phyloP scores from a whole-genome alignment of 495 filamentous ascomycete genomes.

The Haplographium delicatum region DNA sequence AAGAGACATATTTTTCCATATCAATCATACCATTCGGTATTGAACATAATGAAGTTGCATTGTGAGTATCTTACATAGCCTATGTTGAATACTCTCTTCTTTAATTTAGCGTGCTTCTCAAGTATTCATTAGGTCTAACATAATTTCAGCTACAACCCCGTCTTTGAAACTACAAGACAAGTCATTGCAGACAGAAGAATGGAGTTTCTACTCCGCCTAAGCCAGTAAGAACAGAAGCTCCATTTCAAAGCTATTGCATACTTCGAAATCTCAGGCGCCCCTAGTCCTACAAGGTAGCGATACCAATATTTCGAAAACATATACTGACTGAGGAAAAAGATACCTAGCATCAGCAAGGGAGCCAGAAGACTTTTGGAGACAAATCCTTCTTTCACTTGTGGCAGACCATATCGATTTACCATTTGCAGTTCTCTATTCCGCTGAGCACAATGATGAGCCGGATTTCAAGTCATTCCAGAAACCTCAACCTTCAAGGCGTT shows the following conservation, averaged over 20 bases:
- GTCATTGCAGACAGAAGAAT: constrained; percentile 18
- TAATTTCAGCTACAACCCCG: constrained; percentile 17
- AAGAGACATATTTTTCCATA: constrained; percentile 18
- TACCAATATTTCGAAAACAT: no score
- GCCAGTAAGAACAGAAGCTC: no score
- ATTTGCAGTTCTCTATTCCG: constrained; percentile 60
- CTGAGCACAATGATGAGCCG: constrained; percentile 40
- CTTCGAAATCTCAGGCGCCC: no score
- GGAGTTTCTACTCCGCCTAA: constrained; percentile 8
- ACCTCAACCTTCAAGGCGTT: constrained; percentile 3
- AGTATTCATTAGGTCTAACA: no score
- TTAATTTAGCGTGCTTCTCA: no score
- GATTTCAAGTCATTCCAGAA: constrained; percentile 9
- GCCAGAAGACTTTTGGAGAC: constrained; percentile 46
- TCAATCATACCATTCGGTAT: constrained; percentile 12
- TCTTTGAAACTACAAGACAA: constrained; percentile 16
- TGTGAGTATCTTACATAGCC: constrained; percentile 13
- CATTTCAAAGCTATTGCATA: no score
- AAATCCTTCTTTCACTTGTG: constrained; percentile 47
- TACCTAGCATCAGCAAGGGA: constrained; percentile 10
- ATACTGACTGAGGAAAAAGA: no score
- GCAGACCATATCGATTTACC: constrained; percentile 56
- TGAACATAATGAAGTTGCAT: constrained; percentile 3
- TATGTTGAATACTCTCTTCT: no score
- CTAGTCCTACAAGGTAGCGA: no score